Evolutionary conservation across 2,329 filamentous ascomycete species (phyloP).

Genomic region (Trichoderma koningii): DNA sequence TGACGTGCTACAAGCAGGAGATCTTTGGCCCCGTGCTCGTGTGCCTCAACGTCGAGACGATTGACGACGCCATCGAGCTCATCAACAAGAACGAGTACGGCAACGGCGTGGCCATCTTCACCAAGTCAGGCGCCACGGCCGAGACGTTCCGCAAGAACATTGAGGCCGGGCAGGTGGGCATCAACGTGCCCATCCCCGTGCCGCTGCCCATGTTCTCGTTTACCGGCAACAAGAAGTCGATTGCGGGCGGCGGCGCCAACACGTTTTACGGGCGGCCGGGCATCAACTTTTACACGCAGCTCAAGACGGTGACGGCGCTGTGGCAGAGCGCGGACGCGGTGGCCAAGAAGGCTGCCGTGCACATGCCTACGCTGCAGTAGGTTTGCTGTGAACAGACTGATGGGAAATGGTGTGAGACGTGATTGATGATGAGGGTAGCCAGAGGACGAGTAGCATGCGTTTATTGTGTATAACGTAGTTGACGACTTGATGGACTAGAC

Average conservation of each 20-base stretch:
- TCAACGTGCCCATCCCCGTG: slow-evolving; percentile 80
- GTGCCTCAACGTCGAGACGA: slow-evolving; percentile 74
- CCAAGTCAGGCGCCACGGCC: slow-evolving; percentile 73
- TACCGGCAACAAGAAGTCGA: slow-evolving; percentile 81
- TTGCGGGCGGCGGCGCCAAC: slow-evolving; percentile 87
- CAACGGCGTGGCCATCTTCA: slow-evolving; percentile 86
- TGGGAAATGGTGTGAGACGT: too few relatives aligned
- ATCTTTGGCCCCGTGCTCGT: slow-evolving; percentile 85
- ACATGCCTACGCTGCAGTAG: slow-evolving; percentile 67
- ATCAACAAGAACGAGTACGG: slow-evolving; percentile 88
- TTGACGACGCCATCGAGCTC: slow-evolving; percentile 77
- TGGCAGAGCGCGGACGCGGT: slow-evolving; percentile 88
- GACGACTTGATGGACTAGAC: slow-evolving; percentile 7
- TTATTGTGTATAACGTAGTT: slow-evolving; percentile 10
- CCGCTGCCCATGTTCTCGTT: slow-evolving; percentile 72
- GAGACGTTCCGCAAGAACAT: slow-evolving; percentile 78
- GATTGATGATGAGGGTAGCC: not conserved
- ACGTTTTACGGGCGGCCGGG: slow-evolving; percentile 96
- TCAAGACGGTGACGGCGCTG: slow-evolving; percentile 93
- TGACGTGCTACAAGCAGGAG: slow-evolving; percentile 84
- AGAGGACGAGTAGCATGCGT: not conserved
- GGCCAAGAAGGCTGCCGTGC: slow-evolving; percentile 78
- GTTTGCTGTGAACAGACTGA: not conserved
- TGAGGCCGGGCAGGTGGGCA: slow-evolving; percentile 81
- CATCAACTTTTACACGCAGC: slow-evolving; percentile 92